Evolutionary conservation across 1,139 yeast species (phyloP).

Genomic region (Torulaspora globosa): DNA sequence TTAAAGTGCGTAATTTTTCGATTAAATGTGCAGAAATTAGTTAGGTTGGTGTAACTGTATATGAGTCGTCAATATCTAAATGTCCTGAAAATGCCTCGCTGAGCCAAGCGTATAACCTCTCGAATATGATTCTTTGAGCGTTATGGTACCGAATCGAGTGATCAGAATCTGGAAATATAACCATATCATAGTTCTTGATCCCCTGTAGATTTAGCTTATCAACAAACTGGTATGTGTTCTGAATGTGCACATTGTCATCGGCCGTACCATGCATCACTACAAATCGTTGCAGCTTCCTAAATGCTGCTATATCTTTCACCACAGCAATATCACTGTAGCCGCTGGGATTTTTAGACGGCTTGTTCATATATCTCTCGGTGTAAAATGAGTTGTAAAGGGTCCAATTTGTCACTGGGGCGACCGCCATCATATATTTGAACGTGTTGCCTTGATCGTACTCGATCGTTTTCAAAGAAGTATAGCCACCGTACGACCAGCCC

Average conservation of each 20-base stretch:
- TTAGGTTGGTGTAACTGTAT: too few relatives aligned
- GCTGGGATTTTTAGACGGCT: constrained; percentile 52
- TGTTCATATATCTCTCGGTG: constrained; percentile 86
- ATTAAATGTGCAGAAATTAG: background rate
- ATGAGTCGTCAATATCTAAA: constrained; percentile 32
- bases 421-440: constrained; percentile 78
- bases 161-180: constrained; percentile 89
- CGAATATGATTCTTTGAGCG: constrained; percentile 71
- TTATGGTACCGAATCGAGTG: constrained; percentile 78
- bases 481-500: constrained; percentile 97
- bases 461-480: constrained; percentile 67
- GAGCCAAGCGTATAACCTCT: constrained; percentile 69
- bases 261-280: constrained; percentile 92
- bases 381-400: constrained; percentile 72
- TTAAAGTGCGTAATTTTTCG: background rate
- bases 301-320: constrained; percentile 49
- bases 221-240: constrained; percentile 70
- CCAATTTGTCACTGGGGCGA: constrained; percentile 90
- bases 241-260: constrained; percentile 94
- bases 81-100: constrained; percentile 61
- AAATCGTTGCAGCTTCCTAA: constrained; percentile 53
- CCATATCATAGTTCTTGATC: constrained; percentile 83
- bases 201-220: constrained; percentile 60
- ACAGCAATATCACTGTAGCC: constrained; percentile 46
- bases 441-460: constrained; percentile 65